Conservation (phyloP, 257 asterid species). For the Avicennia marina region DNA sequence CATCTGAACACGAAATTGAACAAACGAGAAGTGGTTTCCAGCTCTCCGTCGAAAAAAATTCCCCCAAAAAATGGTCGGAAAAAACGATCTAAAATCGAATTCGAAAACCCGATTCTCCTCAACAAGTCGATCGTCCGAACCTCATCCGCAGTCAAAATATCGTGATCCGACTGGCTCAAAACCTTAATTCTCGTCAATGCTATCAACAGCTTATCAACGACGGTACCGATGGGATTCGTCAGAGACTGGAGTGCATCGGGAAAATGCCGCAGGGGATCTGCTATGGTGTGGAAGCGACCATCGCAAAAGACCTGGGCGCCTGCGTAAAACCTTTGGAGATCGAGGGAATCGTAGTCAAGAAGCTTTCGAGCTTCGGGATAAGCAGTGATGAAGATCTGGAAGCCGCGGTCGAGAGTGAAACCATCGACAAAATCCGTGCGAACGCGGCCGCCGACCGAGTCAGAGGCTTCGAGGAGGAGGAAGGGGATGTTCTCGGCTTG, state of each 20-base stretch:
- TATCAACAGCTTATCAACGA: slow-evolving; percentile 61
- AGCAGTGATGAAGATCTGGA: slow-evolving; percentile 90
- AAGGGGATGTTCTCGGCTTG: slow-evolving; percentile 66
- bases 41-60: slow-evolving; percentile 73
- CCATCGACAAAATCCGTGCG: slow-evolving; percentile 80
- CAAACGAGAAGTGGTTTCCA: slow-evolving; percentile 79
- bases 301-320: slow-evolving; percentile 68
- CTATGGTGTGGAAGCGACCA: slow-evolving; percentile 74
- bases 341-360: slow-evolving; percentile 57
- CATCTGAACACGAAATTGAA: slow-evolving; percentile 81
- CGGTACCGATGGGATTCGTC: slow-evolving; percentile 67
- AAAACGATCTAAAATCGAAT: slow-evolving; percentile 66
- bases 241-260: slow-evolving; percentile 49
- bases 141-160: slow-evolving; percentile 60
- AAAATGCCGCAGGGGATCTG: slow-evolving; percentile 86
- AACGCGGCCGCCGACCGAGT: slow-evolving; percentile 95
- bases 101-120: slow-evolving; percentile 64
- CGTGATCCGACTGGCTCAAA: slow-evolving; percentile 46
- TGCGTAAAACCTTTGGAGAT: slow-evolving; percentile 67
- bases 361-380: slow-evolving; percentile 77
- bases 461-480: slow-evolving; percentile 79
- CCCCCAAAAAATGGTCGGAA: slow-evolving; percentile 91
- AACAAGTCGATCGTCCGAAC: slow-evolving; percentile 43
- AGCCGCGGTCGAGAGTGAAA: slow-evolving; percentile 88
- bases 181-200: slow-evolving; percentile 68